Percentiles rank a stretch among this genome's conserved stretches.
These are phyloP conservation scores for Phytophthora tentaculata DNA, from an alignment of 352 stramenopile genomes.

Conservation along the genomic window DNA sequence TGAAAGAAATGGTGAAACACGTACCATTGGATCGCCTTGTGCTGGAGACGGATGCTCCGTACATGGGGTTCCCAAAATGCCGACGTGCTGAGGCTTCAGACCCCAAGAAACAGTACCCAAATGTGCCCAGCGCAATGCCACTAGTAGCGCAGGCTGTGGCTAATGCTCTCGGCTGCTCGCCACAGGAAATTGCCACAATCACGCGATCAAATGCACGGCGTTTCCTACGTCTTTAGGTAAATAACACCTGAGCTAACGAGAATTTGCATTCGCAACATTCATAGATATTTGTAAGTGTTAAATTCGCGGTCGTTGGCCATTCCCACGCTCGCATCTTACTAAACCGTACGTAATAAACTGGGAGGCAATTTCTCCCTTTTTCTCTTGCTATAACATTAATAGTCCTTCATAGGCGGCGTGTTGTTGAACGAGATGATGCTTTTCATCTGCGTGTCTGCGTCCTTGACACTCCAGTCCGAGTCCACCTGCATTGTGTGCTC, in stretches of 20 bases:
- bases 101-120: constrained; percentile 78
- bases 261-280: constrained; percentile 12
- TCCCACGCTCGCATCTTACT: constrained; percentile 1
- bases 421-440: constrained; percentile 86
- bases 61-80: constrained; percentile 88
- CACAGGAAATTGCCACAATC: constrained; percentile 63
- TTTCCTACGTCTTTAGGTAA: constrained; percentile 60
- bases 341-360: constrained; percentile 8
- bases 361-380: not conserved
- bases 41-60: constrained; percentile 93
- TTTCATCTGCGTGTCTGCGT: too few relatives aligned
- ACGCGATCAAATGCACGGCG: constrained; percentile 73
- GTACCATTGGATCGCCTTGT: constrained; percentile 86
- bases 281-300: constrained; percentile 32
- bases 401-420: constrained; percentile 12
- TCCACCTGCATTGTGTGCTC: constrained; percentile 21
- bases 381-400: constrained; percentile 22
- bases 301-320: constrained; percentile 22
- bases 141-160: constrained; percentile 66
- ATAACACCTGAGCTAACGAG: too few relatives aligned
- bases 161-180: constrained; percentile 44
- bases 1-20: constrained; percentile 61
- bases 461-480: constrained; percentile 12
- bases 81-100: constrained; percentile 42
- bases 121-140: constrained; percentile 75